phyloP scores from a whole-genome alignment of 495 filamentous ascomycete species.

The Viridothelium virens region DNA sequence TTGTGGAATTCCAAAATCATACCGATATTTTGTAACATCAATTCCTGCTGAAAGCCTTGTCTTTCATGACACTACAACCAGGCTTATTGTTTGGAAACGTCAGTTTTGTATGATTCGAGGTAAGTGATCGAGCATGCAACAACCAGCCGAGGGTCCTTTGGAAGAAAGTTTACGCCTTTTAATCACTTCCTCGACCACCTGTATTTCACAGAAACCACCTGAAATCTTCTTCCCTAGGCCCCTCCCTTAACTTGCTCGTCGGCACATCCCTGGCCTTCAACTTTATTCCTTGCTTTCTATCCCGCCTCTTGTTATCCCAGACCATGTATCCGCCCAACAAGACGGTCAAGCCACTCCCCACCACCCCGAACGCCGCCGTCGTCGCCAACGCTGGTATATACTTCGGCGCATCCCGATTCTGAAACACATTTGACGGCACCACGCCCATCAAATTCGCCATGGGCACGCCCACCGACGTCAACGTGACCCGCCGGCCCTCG shows the following conservation, averaged over 20 bases:
- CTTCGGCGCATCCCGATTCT: conserved; percentile 59
- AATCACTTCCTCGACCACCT: not conserved
- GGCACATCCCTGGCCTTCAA: conserved; percentile 58
- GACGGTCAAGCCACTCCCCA: conserved; percentile 51
- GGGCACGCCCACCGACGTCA: conserved; percentile 64
- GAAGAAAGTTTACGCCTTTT: not conserved
- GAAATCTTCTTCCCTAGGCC: conserved; percentile 56
- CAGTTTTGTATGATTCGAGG: too few species aligned
- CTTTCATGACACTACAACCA: too few species aligned
- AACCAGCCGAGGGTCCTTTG: too few species aligned
- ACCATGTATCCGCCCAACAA: conserved; percentile 61
- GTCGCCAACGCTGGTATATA: conserved; percentile 68
- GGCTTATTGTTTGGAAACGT: too few species aligned
- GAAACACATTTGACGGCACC: conserved; percentile 67
- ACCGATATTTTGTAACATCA: too few species aligned
- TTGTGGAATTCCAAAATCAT: too few species aligned
- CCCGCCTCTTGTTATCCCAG: conserved; percentile 57
- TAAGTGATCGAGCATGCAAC: too few species aligned
- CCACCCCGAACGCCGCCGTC: conserved; percentile 63
- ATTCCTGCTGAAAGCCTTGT: too few species aligned
- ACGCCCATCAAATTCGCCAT: conserved; percentile 77
- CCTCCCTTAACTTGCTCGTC: conserved; percentile 60
- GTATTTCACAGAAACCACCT: conserved; percentile 53
- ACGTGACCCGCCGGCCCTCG: conserved; percentile 60
- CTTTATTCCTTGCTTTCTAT: conserved; percentile 52